Evolutionary conservation across 495 filamentous ascomycete genomes (phyloP), one percentile per base, ranked within the genome.

Genomic region (Lentithecium fluviatile): DNA sequence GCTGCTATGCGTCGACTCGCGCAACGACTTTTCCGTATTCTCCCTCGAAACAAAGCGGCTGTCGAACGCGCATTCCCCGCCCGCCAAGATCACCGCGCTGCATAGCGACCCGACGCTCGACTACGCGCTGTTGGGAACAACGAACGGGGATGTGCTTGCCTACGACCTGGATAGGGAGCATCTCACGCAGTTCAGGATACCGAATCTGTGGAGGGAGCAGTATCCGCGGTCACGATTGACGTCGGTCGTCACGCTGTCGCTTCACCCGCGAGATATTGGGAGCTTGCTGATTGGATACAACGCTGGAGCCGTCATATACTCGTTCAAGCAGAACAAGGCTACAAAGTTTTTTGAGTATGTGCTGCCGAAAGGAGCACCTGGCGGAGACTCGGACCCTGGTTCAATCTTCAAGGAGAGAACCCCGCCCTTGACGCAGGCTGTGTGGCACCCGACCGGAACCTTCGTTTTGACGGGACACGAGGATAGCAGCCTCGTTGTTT

Each of bases 401-500:
- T 66, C 71, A 6, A 70, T 76, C 20, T 78, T 74, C 25, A 80
- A 75, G 12, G 64, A 78, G 56, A 80, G 90, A 54, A 85, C 75
- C 57, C 93, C 93, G 10, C 80, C 77, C 49, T 72, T 98, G 58
- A 88, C 82, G 0, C 86, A 91, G 56, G 92, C 88, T 0, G 67
- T 90, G 36, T 98, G 94, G 94, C 94, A 98, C 75, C 94, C 94
- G 0, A 95, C 91, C 24, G 94, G 94, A 0, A 94, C 88, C 0
- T 98, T 97, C 66, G 74, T 97, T 38, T 71, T 92, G 52, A 95
- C 89, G 0, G 87, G 87, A 11, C 87, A 97, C 67, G 92, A 97
- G 61, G 93, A 97, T 70, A 86, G 86, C 2, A 93, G 86, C 59
- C 69, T 98, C 32, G 94, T 93, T 0, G 84, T 97, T 50, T 98